Base-by-base conservation (phyloP, 2,329 filamentous ascomycete species). In the Fusarium duplospermum region DNA sequence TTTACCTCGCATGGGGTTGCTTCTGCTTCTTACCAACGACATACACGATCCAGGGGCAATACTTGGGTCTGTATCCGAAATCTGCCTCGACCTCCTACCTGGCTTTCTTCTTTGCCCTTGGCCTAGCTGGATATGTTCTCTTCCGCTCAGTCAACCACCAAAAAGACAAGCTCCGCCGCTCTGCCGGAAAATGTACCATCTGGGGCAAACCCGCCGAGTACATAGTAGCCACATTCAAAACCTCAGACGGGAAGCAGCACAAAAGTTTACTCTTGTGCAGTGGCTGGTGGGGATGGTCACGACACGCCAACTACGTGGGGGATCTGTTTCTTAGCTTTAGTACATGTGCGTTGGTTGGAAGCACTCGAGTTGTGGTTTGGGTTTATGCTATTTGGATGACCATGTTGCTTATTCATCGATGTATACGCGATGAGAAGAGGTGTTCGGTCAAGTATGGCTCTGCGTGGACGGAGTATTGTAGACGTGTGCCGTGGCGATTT, bases 21-120 rank as follows among this genome's bases (percentile, higher is more conserved):
- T 81, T 84, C 29, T 85, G 82, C 18, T 87, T 84, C 78, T 77
- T 88, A 3, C 86, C 86, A 0, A 81, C 79, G 1, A 82, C 84
- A 27, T 87, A 87, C 72, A 87, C 86, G 0, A 80, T 87, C 1
- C 86, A 88, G 68, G 82, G 82, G 0, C 86, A 88, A 67, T 88
- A 86, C 60, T 78, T 88, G 1, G 83, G 84, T 3, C 76, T 78
- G 1, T 83, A 87, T 64, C 85, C 85, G 2, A 74, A 36, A 54
- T 83, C 59, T 59, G 76, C 58, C 58, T 83, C 38, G 60, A 79
- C n/a, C 18, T 57, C n/a, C 22, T 79, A 77, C 13, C 20, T 78
- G 4, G 64, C 67, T 2, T 58, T 54, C 22, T 83, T 52, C 65
- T 79, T 66, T 35, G 2, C 54, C 4, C 35, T 79, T 0, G 78